A percentile compares a stretch with the other conserved stretches of the same genome.
Conservation (phyloP, 257 asterid genomes). For the Scutellaria baicalensis region DNA sequence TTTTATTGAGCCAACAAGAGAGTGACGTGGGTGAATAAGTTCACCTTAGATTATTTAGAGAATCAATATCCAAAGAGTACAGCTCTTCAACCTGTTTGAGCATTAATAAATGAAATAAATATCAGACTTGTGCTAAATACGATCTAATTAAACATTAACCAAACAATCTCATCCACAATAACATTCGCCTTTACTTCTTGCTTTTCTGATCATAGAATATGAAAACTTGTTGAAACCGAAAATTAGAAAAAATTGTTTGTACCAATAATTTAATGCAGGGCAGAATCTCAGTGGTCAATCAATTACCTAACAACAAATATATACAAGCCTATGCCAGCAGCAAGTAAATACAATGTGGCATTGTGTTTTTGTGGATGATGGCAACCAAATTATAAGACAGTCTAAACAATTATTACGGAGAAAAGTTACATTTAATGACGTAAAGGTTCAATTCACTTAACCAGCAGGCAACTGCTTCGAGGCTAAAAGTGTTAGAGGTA, state of each 20-base stretch:
- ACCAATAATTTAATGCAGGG: neutral
- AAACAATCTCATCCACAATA: neutral
- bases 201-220: neutral
- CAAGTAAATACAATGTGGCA: neutral
- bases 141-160: neutral
- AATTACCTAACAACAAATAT: neutral
- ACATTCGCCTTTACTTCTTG: neutral
- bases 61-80: slow-evolving; percentile 88
- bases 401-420: neutral
- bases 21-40: neutral
- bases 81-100: slow-evolving; percentile 90
- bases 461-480: neutral
- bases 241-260: neutral
- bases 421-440: neutral
- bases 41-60: slow-evolving; percentile 78
- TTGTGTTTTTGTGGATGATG: neutral
- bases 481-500: neutral
- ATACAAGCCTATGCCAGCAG: neutral
- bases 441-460: neutral
- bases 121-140: neutral
- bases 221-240: neutral
- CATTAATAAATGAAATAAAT: slow-evolving; percentile 16
- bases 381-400: neutral
- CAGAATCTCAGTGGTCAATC: neutral
- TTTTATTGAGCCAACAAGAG: neutral